Evolutionary conservation across 2,329 filamentous ascomycete species (phyloP), one percentile per base, ranked within the genome.

Genomic region (Cladophialophora psammophila): DNA sequence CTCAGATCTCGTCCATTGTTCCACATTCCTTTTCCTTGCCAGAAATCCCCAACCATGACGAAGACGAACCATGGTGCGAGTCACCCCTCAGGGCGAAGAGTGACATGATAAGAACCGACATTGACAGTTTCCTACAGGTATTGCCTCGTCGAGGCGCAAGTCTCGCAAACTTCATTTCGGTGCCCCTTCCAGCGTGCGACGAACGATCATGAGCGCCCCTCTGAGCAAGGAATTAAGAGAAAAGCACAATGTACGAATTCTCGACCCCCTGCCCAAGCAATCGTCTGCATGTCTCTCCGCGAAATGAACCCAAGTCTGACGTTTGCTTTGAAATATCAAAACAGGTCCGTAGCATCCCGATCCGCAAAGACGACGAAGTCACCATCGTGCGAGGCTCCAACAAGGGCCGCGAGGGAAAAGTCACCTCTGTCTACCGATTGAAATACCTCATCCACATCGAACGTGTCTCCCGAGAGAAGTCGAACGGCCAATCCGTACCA

Each of bases 341-440:
- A 68, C 74, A 96, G 92, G 93, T 96, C 83, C 93, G 93, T 87
- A 90, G 89, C 83, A 96, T 97, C 82, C 95, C 94, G 81, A 89
- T 98, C 87, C 93, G 94, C 87, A 97, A 97, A 87, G 94, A 97
- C 81, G 92, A 97, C 85, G 93, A 96, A 86, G 93, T 98, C 81
- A 87, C 87, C 80, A 91, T 99, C 78, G 90, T 94, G 81, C 94
- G 95, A 76, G 95, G 95, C 79, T 86, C 87, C 85, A 91, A 96
- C 89, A 98, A 98, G 89, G 95, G 94, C 81, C 93, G 93, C 79
- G 94, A 98, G 87, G 95, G 95, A 87, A 98, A 98, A 88, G 88
- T 99, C 85, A 94, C 90, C 78, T 93, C 92, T 78, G 94, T 98
- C 82, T 99, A 97, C 91, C 93, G 93, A 83, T 91, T 97, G 80